Percentiles rank a stretch among this genome's conserved stretches.
Conservation (phyloP, 1,284 basidiomycete species). For the Cutaneotrichosporon spelunceum region DNA sequence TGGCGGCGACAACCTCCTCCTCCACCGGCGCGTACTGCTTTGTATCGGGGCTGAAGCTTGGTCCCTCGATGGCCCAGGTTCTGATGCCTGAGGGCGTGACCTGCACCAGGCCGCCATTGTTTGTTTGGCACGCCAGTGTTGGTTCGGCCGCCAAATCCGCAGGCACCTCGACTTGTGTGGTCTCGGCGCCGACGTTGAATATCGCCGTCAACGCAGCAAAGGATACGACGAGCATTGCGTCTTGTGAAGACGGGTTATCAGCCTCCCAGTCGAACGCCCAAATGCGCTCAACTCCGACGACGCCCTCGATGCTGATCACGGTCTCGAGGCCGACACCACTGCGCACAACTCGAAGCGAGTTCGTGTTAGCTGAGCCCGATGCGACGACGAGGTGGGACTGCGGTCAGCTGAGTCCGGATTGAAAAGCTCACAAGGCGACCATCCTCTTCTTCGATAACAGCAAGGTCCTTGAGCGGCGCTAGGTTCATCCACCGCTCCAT, state of each 20-base stretch:
- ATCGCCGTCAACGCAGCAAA: slow-evolving; percentile 26
- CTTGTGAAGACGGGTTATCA: neutral
- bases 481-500: slow-evolving; percentile 71
- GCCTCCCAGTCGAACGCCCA: slow-evolving; percentile 56
- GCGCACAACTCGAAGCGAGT: slow-evolving; percentile 75
- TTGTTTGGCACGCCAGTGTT: slow-evolving; percentile 65
- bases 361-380: slow-evolving; percentile 77
- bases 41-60: neutral
- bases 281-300: slow-evolving; percentile 60
- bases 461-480: slow-evolving; percentile 83
- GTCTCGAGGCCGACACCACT: slow-evolving; percentile 82
- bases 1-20: slow-evolving; percentile 63
- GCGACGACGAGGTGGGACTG: slow-evolving; percentile 81
- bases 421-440: slow-evolving; percentile 63
- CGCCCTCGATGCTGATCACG: slow-evolving; percentile 60
- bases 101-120: slow-evolving; percentile 58
- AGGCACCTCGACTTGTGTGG: slow-evolving; percentile 47
- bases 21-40: slow-evolving; percentile 16
- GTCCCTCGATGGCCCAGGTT: slow-evolving; percentile 46
- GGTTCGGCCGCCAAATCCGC: slow-evolving; percentile 50
- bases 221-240: slow-evolving; percentile 29
- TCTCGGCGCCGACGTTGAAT: slow-evolving; percentile 48
- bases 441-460: slow-evolving; percentile 68
- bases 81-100: slow-evolving; percentile 61
- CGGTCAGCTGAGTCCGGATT: neutral